Percentiles rank a stretch among this genome's conserved stretches.
Evolutionary conservation across 139 green algal genomes (phyloP).

Genomic region (Trebouxia sp.): DNA sequence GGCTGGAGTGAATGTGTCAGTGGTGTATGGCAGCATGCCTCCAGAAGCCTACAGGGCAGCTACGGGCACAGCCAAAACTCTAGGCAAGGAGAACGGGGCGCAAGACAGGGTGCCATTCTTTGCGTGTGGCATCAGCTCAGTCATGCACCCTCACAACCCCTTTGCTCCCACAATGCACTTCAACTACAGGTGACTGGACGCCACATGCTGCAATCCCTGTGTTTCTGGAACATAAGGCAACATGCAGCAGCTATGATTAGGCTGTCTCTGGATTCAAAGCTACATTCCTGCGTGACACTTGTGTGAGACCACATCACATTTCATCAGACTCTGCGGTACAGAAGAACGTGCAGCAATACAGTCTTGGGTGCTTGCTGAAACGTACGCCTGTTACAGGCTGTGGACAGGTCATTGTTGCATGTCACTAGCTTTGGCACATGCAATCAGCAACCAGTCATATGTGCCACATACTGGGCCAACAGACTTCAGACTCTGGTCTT

Average conservation of each 20-base stretch:
- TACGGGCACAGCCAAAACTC: slow-evolving; percentile 28
- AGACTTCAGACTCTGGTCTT: too few relatives aligned
- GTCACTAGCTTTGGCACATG: too few relatives aligned
- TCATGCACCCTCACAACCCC: slow-evolving; percentile 98
- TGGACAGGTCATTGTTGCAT: not conserved
- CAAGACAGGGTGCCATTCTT: slow-evolving; percentile 95
- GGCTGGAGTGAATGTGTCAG: slow-evolving; percentile 92
- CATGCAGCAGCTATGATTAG: not conserved
- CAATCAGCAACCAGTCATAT: too few relatives aligned
- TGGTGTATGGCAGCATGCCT: slow-evolving; percentile 98
- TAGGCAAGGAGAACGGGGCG: slow-evolving; percentile 8
- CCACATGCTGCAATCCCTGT: not conserved
- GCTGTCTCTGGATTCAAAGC: not conserved
- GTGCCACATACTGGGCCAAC: too few relatives aligned
- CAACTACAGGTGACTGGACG: slow-evolving; percentile 88
- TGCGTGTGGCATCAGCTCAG: slow-evolving; percentile 92
- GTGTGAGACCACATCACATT: too few relatives aligned
- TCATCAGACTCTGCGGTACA: too few relatives aligned
- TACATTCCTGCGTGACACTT: too few relatives aligned
- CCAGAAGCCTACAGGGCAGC: slow-evolving; percentile 94
- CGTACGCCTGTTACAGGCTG: not conserved
- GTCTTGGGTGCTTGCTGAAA: not conserved
- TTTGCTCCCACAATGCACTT: slow-evolving; percentile 98
- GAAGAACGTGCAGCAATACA: not conserved
- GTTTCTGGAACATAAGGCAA: not conserved